These are phyloP conservation scores for Harrya chromipes DNA, from an alignment of 768 basidiomycete genomes.

Conservation along the genomic window DNA sequence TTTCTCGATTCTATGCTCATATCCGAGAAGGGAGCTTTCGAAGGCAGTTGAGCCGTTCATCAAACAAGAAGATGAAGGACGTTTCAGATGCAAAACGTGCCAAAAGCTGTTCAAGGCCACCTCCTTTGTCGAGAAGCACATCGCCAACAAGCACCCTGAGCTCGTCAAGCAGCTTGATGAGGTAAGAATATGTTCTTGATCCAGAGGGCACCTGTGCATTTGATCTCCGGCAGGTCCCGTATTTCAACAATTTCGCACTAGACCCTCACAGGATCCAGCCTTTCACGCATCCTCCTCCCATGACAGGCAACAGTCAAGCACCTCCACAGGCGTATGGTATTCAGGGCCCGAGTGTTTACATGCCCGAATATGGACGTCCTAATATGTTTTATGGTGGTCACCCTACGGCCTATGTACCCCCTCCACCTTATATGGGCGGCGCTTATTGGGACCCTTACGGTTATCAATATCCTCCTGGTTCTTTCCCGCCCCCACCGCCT, in stretches of 20 bases:
- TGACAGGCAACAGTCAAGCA: conserved; percentile 64
- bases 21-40: conserved; percentile 62
- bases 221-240: conserved; percentile 58
- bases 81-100: conserved; percentile 95
- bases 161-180: conserved; percentile 81
- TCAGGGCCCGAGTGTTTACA: conserved; percentile 55
- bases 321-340: conserved; percentile 87
- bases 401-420: conserved; percentile 33
- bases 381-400: conserved; percentile 40
- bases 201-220: conserved; percentile 2
- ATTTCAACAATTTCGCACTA: conserved; percentile 94
- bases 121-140: conserved; percentile 96
- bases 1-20: conserved; percentile 15
- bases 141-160: conserved; percentile 91
- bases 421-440: conserved; percentile 38
- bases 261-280: conserved; percentile 93
- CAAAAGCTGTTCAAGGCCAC: conserved; percentile 97
- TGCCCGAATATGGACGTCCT: conserved; percentile 41
- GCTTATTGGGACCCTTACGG: conserved; percentile 47
- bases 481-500: conserved; percentile 35
- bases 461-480: conserved; percentile 39
- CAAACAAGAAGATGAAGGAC: conserved; percentile 96
- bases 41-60: conserved; percentile 76
- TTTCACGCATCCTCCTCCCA: conserved; percentile 72
- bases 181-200: conserved; percentile 43